Base-by-base conservation (phyloP, 371 early-diverging fungal species). In the Mortierella polycephala region DNA sequence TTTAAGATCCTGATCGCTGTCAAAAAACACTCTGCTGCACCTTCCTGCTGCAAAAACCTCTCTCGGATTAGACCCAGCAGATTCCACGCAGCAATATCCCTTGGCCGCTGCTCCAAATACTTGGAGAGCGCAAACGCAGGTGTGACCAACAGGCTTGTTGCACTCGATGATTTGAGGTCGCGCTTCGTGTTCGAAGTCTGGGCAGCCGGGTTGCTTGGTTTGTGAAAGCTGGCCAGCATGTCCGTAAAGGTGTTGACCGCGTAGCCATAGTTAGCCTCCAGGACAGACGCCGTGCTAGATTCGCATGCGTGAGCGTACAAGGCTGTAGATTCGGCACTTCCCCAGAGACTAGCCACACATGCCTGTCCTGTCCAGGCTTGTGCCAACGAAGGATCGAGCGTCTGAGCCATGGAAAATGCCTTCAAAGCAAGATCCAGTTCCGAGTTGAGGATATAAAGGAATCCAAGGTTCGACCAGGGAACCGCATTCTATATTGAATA, bases 281-380 rank as follows among this genome's bases (percentile, higher is more conserved):
- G 69, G 83, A 91, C 67, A 6, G 69, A 71, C 5, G 79, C 68
- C 0, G 79, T 71, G 54, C 90, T 89, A 16, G 93, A 85, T 44
- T 90, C 88, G 81, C 91, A 87, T 6, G 94, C 91, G 69, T 96
- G 95, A 51, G 93, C 92, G 71, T 90, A 93, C 30, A 94, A 75
- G 1, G 86, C 90, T 7, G 84, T 77, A 8, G 89, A 68, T 40
- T 87, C 90, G 50, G 80, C 69, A 13, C 86, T 84, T 20, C 86
- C 90, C 75, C 86, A 83, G 0, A 84, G 62, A 64, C 91, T 87
- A 7, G 93, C 91, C 11, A 94, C 86, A 63, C 93, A 85, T 0
- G 94, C 96, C 63, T 93, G 94, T 7, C 97, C 97, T 49, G 95
- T 86, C 96, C 97, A 96, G 7, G 91, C 90, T 14, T 89, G 84